These are phyloP conservation scores for Tricholoma bakamatsutake DNA, from an alignment of 768 basidiomycete species.

Conservation along the genomic window DNA sequence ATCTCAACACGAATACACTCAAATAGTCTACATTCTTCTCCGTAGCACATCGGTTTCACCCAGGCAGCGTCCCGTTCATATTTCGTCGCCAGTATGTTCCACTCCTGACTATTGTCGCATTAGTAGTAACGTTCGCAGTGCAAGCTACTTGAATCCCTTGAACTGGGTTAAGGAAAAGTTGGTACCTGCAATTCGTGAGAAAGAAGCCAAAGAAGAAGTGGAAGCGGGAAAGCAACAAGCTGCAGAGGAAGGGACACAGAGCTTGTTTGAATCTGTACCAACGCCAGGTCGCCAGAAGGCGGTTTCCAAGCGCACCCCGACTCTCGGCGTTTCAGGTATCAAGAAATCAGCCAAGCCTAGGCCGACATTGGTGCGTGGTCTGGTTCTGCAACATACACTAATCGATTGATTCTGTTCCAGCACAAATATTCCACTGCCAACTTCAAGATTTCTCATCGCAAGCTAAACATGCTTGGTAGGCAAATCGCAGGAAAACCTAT, in stretches of 20 bases:
- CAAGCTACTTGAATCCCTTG: slow-evolving; percentile 52
- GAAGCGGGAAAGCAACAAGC: slow-evolving; percentile 40
- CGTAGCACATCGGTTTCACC: not conserved
- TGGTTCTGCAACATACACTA: not conserved
- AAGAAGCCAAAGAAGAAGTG: slow-evolving; percentile 38
- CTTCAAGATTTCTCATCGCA: slow-evolving; percentile 92
- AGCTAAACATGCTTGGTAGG: slow-evolving; percentile 81
- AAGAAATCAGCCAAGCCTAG: slow-evolving; percentile 18
- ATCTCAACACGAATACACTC: not conserved
- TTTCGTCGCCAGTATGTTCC: slow-evolving; percentile 39
- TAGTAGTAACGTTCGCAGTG: slow-evolving; percentile 19
- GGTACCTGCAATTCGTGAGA: slow-evolving; percentile 40
- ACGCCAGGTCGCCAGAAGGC: slow-evolving; percentile 8
- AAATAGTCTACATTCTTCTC: not conserved
- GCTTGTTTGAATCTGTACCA: slow-evolving; percentile 42
- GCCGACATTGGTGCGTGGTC: slow-evolving; percentile 23
- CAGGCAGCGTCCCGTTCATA: slow-evolving; percentile 25
- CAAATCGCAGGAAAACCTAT: slow-evolving; percentile 91
- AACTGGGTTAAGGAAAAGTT: slow-evolving; percentile 62
- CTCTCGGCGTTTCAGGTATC: slow-evolving; percentile 3
- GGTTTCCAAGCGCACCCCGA: not conserved
- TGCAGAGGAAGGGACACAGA: slow-evolving; percentile 37
- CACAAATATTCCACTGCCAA: slow-evolving; percentile 90
- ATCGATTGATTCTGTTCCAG: slow-evolving; percentile 31
- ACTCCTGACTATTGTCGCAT: not conserved